phyloP scores from a whole-genome alignment of 371 early-diverging fungal genomes.

The Capillidium rhysosporum region DNA sequence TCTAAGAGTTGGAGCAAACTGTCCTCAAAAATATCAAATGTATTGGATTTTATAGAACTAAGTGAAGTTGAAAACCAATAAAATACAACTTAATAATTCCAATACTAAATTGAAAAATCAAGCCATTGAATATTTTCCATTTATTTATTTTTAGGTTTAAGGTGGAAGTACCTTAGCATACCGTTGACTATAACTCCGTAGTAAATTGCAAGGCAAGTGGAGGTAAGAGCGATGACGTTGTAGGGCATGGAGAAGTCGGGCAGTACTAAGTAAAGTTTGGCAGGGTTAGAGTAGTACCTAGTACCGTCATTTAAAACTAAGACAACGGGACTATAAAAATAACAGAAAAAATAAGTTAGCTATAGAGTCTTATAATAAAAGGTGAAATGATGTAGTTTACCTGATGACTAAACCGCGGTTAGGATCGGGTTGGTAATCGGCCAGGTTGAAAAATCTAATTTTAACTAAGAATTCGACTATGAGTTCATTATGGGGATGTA shows the following conservation, averaged over 20 bases:
- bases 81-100: too few species aligned
- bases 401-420: constrained; percentile 85
- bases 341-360: neutral
- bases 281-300: constrained; percentile 51
- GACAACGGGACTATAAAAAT: constrained; percentile 5
- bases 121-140: too few species aligned
- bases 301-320: neutral
- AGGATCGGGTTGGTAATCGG: constrained; percentile 75
- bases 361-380: too few species aligned
- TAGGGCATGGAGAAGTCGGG: constrained; percentile 98
- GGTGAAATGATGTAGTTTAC: too few species aligned
- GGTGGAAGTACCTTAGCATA: constrained; percentile 24
- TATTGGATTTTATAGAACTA: too few species aligned
- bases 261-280: constrained; percentile 71
- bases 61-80: too few species aligned
- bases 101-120: too few species aligned
- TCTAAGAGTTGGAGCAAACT: too few species aligned
- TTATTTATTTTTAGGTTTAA: neutral
- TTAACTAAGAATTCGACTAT: neutral
- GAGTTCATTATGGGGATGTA: neutral
- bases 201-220: constrained; percentile 82
- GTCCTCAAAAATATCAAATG: too few species aligned
- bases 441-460: neutral
- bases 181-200: constrained; percentile 86
- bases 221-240: constrained; percentile 92